Base-by-base conservation (phyloP, 371 early-diverging fungal species). In the Mortierella sp. region DNA sequence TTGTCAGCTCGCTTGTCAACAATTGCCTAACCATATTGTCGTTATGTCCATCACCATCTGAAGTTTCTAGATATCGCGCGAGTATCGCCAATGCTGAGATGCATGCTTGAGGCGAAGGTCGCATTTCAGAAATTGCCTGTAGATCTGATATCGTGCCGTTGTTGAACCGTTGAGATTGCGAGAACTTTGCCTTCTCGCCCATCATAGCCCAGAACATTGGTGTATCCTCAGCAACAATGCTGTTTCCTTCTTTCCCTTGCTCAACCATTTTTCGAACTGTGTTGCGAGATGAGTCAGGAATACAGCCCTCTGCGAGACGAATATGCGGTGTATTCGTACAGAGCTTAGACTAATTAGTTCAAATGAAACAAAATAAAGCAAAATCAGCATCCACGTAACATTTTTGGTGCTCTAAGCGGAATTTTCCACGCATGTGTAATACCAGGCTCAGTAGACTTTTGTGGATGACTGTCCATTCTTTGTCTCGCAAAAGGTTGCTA, bases 381-480 rank as follows among this genome's bases (percentile, higher is more conserved):
- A 15, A 22, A 7, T 49, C 29, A 40, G 28, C 29, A 6, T 28
- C 19, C 35, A n/a, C 15, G 0, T 22, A 23, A 8, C 28, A 2
- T 5, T 31, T 49, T 17, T 26, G 10, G 40, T 35, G 9, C 4
- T 31, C 23, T 2, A 12, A 32, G 23, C 40, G 10, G 0, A 42
- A 45, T 10, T 32, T 1, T 9, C 10, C 10, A 13, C 28, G 17
- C 2, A 57, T 26, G n/a, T 28, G 28, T 13, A 35, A 45, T 64
- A 74, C 74, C 68, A 68, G 28, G 22, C 62, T 69, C 34, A 61
- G 53, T 31, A 75, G 31, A 22, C 61, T 42, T 19, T 51, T 61
- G 23, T 75, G 75, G 28, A 60, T 37, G 22, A 70, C 61, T 12
- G 42, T 49, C 66, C 70, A 70, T 17, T 70, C 70, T 22, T 34